Evolutionary conservation across 345 rosid genomes (phyloP).

Genomic region (Arabis hirsuta): DNA sequence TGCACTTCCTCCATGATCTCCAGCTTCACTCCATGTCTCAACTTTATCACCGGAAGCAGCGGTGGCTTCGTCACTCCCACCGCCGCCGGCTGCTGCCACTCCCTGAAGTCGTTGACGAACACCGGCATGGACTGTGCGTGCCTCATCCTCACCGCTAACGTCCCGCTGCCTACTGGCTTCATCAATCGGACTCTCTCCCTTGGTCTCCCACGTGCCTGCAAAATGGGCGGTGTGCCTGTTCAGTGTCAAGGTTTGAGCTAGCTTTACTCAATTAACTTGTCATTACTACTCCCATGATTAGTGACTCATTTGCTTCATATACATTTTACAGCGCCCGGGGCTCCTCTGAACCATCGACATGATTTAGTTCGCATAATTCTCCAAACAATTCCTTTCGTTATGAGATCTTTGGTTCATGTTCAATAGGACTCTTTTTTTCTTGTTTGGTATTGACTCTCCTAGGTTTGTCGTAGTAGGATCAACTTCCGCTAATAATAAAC

Average conservation of each 20-base stretch:
- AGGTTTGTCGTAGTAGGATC: no score
- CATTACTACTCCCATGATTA: not conserved
- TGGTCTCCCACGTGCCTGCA: conserved; percentile 73
- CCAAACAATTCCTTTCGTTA: no score
- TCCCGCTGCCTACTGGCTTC: conserved; percentile 64
- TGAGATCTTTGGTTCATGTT: no score
- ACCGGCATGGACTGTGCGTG: conserved; percentile 70
- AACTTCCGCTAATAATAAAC: no score
- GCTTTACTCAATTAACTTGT: not conserved
- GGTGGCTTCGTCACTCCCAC: conserved; percentile 64
- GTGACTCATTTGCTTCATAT: not conserved
- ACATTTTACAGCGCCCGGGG: conserved; percentile 65
- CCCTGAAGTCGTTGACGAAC: conserved; percentile 58
- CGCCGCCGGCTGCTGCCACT: conserved; percentile 61
- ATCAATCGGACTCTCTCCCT: conserved; percentile 67
- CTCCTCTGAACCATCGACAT: no score
- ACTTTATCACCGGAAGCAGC: conserved; percentile 75
- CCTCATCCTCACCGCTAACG: conserved; percentile 67
- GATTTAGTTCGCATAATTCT: no score
- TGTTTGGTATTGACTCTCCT: no score
- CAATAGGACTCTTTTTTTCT: no score
- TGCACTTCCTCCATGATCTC: conserved; percentile 79
- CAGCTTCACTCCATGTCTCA: conserved; percentile 82
- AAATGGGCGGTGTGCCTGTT: conserved; percentile 59
- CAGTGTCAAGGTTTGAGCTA: conserved; percentile 69